Base-by-base conservation (phyloP, 352 stramenopile genomes). In the Phytophthora colocasiae region DNA sequence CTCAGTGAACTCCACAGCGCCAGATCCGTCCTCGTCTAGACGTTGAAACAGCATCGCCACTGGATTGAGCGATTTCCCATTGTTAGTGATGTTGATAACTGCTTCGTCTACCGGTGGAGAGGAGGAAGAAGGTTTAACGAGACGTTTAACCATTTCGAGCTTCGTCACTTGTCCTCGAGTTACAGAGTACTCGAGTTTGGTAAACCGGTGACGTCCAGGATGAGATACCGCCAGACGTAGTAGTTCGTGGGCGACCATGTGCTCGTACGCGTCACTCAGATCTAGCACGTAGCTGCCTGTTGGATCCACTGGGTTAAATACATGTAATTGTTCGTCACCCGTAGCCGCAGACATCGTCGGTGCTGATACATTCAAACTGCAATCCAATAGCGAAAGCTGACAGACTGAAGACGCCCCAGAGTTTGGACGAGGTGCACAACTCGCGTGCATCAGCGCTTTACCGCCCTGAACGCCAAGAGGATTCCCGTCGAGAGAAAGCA, bases 161-260 rank as follows among this genome's bases (percentile, higher is more conserved):
- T 73, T 74, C 1, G 53, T 58, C 15, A 54, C 56, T 47, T 53
- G 57, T 11, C 12, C 38, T 43, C 59, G 47, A 3, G 47, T 47
- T 0, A 45, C 5, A 9, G 48, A 46, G 60, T 91, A 77, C 69
- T 91, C 82, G 10, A 93, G 63, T 26, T 65, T 81, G 5, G 58
- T 63, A 26, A 92, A 92, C 1, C 72, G 66, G 56, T 81, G 92
- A 14, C 73, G 78, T 1, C 27, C 46, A 34, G 43, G 44, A 14
- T 90, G 75, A 26, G 75, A 79, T 36, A 79, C 85, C 7, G 85
- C 85, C 6, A 94, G 52, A 3, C 83, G 83, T 5, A 94, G 70
- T 17, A 96, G 46, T 26, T 92, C 81, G 22, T 86, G 77, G 0
- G 83, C 81, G 15, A 96, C 85, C 73, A 91, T 90, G 60, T 84